A percentile compares a stretch with the other conserved stretches of the same genome.
These are phyloP conservation scores for Epichloe gansuensis DNA, from an alignment of 2,329 filamentous ascomycete species.

Conservation along the genomic window DNA sequence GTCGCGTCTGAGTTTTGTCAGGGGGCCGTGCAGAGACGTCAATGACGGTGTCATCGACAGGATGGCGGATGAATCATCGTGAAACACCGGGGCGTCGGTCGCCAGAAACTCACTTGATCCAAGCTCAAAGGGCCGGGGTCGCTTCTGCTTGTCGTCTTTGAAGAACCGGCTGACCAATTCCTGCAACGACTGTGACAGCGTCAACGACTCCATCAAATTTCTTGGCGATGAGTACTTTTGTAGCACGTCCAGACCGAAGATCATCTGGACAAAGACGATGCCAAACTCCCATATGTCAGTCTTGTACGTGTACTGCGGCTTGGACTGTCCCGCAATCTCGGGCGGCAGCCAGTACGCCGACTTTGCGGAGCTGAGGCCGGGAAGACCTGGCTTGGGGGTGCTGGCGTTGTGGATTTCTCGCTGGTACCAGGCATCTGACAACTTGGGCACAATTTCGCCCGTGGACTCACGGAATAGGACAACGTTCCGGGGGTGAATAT, in stretches of 20 bases:
- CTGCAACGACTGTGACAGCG: conserved; percentile 60
- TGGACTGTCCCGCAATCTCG: conserved; percentile 53
- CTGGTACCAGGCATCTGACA: conserved; percentile 63
- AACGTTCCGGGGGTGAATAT: conserved; percentile 66
- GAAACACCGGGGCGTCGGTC: conserved; percentile 47
- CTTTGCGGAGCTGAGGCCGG: conserved; percentile 47
- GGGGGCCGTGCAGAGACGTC: conserved; percentile 29
- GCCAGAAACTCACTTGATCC: conserved; percentile 53
- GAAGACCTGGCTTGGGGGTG: conserved; percentile 36
- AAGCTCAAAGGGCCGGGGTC: conserved; percentile 67
- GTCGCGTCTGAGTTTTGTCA: conserved; percentile 44
- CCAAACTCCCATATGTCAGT: conserved; percentile 94
- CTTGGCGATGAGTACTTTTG: conserved; percentile 69
- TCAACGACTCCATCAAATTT: conserved; percentile 56
- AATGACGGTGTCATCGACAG: conserved; percentile 30
- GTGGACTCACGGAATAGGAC: conserved; percentile 58
- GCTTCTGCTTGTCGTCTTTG: conserved; percentile 68
- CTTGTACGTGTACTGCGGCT: conserved; percentile 56
- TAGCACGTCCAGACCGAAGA: conserved; percentile 69
- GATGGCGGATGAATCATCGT: conserved; percentile 28
- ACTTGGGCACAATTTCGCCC: conserved; percentile 58
- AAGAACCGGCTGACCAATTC: conserved; percentile 79
- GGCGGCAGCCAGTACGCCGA: conserved; percentile 77
- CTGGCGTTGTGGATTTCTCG: conserved; percentile 50
- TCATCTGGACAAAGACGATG: conserved; percentile 83